Conservation (phyloP, 1,284 basidiomycete genomes). For the Papiliotrema nemorosa region DNA sequence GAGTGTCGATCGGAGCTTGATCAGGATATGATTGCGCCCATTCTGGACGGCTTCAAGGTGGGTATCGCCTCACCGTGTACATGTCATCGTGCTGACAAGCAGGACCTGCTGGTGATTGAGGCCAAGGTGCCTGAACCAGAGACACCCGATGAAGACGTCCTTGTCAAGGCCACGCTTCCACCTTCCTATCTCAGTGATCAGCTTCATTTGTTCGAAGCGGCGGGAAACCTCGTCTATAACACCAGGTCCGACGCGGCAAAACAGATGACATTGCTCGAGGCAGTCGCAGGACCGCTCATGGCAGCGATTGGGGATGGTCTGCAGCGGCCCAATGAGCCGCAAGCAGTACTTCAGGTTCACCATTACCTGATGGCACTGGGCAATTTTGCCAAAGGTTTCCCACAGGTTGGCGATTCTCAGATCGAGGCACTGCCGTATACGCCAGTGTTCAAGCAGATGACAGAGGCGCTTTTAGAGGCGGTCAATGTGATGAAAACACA, state of each 20-base stretch:
- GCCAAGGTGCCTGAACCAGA: slow-evolving; percentile 48
- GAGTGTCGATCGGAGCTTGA: slow-evolving; percentile 78
- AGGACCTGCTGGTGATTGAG: slow-evolving; percentile 54
- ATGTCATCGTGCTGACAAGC: slow-evolving; percentile 6
- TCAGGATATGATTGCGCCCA: slow-evolving; percentile 63
- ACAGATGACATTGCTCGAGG: slow-evolving; percentile 68
- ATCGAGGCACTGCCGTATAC: slow-evolving; percentile 71
- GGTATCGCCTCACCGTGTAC: slow-evolving; percentile 18
- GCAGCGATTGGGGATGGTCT: slow-evolving; percentile 69
- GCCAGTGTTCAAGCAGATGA: slow-evolving; percentile 79
- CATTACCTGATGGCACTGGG: slow-evolving; percentile 94
- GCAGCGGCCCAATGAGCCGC: slow-evolving; percentile 48
- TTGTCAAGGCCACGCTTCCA: slow-evolving; percentile 74
- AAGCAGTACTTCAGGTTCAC: slow-evolving; percentile 83
- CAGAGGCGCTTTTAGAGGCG: slow-evolving; percentile 83
- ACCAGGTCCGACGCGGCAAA: slow-evolving; percentile 64
- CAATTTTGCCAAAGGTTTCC: slow-evolving; percentile 95
- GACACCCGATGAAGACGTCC: slow-evolving; percentile 57
- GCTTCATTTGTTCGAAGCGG: slow-evolving; percentile 90
- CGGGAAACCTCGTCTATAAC: slow-evolving; percentile 76
- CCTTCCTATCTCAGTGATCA: slow-evolving; percentile 75
- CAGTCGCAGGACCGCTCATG: slow-evolving; percentile 76
- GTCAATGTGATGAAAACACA: slow-evolving; percentile 84
- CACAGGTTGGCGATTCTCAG: slow-evolving; percentile 70
- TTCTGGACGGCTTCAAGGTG: slow-evolving; percentile 68